Evolutionary conservation across 1,139 yeast species (phyloP).

Genomic region (Debaryomyces sp.): DNA sequence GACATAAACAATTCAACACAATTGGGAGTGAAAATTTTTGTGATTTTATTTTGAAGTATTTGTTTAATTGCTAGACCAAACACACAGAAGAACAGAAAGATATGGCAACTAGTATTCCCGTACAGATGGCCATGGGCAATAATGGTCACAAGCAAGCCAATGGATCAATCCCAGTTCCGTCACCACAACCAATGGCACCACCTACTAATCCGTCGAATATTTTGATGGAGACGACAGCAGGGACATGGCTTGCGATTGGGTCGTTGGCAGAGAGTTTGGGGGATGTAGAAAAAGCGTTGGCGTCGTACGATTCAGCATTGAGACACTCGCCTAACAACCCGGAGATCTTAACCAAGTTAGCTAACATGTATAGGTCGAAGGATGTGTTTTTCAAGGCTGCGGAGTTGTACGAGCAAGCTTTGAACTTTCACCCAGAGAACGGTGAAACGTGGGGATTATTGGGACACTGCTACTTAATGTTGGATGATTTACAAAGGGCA

Average conservation of each 20-base stretch:
- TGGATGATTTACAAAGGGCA: slow-evolving; percentile 93
- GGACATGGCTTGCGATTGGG: slow-evolving; percentile 93
- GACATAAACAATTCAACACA: not conserved
- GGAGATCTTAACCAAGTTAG: slow-evolving; percentile 81
- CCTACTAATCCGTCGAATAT: slow-evolving; percentile 19
- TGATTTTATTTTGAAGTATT: not conserved
- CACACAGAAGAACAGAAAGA: not conserved
- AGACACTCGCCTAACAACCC: slow-evolving; percentile 86
- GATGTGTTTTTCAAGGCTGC: slow-evolving; percentile 94
- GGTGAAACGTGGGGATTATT: slow-evolving; percentile 98
- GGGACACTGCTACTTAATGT: slow-evolving; percentile 96
- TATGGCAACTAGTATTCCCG: slow-evolving; percentile 23
- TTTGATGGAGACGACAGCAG: slow-evolving; percentile 72
- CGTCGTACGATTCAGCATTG: slow-evolving; percentile 88
- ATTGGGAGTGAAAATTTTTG: not conserved
- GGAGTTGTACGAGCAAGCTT: slow-evolving; percentile 85
- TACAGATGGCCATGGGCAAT: slow-evolving; percentile 19
- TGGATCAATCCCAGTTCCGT: slow-evolving; percentile 17
- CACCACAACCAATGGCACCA: slow-evolving; percentile 16
- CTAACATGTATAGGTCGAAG: slow-evolving; percentile 83
- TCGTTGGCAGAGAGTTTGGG: slow-evolving; percentile 88
- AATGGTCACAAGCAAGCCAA: slow-evolving; percentile 18
- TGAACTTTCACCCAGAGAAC: slow-evolving; percentile 79
- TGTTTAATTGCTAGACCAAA: not conserved
- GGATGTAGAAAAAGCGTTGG: slow-evolving; percentile 85